A percentile compares a stretch with the other conserved stretches of the same genome.
phyloP scores from a whole-genome alignment of 257 asterid genomes.

The Solanum stenotomum region DNA sequence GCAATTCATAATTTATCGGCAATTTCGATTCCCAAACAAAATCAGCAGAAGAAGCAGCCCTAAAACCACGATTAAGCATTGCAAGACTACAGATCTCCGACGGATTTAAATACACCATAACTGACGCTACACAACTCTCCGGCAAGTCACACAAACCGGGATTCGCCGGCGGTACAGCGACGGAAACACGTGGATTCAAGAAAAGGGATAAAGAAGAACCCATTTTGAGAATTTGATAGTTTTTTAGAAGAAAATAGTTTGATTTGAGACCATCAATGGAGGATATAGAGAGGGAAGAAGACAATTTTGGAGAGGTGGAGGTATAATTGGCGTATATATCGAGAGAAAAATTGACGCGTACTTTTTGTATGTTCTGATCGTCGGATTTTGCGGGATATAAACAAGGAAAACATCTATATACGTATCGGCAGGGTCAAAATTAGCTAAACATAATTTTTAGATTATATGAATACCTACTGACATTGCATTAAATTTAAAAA shows the following conservation, averaged over 20 bases:
- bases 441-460: background rate
- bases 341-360: background rate
- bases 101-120: conserved; percentile 62
- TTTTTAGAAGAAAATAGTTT: background rate
- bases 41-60: conserved; percentile 75
- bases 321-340: background rate
- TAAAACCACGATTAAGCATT: conserved; percentile 54
- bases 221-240: conserved; percentile 17
- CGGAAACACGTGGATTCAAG: background rate
- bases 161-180: conserved; percentile 1
- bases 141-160: conserved; percentile 62
- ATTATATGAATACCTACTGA: background rate
- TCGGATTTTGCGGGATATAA: background rate
- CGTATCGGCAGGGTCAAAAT: background rate
- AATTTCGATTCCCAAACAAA: conserved; percentile 80
- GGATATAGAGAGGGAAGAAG: background rate
- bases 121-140: conserved; percentile 71
- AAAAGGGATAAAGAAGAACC: conserved; percentile 40
- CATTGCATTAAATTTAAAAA: no score
- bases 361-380: background rate
- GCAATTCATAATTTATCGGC: conserved; percentile 56
- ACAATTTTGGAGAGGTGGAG: background rate
- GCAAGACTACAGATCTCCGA: conserved; percentile 74
- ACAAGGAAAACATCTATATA: background rate
- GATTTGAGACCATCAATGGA: background rate